Base-by-base conservation (phyloP, 768 basidiomycete species). In the Mycena indigotica region DNA sequence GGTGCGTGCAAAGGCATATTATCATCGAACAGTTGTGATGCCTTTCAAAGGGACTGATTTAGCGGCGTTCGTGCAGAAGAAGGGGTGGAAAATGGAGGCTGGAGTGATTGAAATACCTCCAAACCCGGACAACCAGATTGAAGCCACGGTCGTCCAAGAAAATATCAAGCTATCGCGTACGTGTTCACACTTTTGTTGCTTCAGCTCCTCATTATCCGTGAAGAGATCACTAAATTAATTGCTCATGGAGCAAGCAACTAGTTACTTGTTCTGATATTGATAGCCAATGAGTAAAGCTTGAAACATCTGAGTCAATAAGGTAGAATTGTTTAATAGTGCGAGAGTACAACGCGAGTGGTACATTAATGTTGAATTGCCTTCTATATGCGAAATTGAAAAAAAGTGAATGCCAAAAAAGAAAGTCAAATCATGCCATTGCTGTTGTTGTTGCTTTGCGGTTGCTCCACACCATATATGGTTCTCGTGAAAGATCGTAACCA, bases 391-490 rank as follows among this genome's bases (percentile, higher is more conserved):
- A 62, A n/a, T n/a, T n/a, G n/a, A n/a, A n/a, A n/a, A 54, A 53
- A 52, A 54, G 52, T 53, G 38, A 49, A 56, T 53, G 57, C 39
- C 13, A 48, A 21, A 52, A 39, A 17, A 24, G 58, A 29, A 55
- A 46, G 28, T 28, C 28, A 55, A 17, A 53, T 30, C 44, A 53
- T 28, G 44, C 48, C 48, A 56, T n/a, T 35, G 55, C 26, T 28
- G 51, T 21, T 56, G 46, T 49, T 24, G 45, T 23, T 23, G 90
- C 89, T 69, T 86, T 81, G 64, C 88, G 88, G 68, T 94, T 94
- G 57, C 85, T 84, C 92, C 93, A 94, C 72, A 80, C 75, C 91
- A 94, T 92, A 69, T 94, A 94, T 23, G 91, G 87, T 68, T 93
- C 90, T 66, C 90, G 83, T 28, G 80, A 75, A 58, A 91, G 77